Evolutionary conservation across 2,329 filamentous ascomycete species (phyloP).

Genomic region (Ophiognomonia clavigignenti-juglandacearum): DNA sequence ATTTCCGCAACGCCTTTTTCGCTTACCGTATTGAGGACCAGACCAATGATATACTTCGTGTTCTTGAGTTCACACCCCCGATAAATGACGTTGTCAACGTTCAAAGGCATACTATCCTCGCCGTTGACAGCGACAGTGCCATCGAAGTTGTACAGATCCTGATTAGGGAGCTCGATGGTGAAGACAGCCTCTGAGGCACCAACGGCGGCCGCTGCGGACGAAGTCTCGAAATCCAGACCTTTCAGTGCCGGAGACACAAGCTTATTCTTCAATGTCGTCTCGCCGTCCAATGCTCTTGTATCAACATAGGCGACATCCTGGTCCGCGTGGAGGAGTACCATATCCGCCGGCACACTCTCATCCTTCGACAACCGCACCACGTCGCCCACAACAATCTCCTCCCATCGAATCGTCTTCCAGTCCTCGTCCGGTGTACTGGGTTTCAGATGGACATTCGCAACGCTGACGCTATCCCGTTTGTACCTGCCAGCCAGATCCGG

Average conservation of each 20-base stretch:
- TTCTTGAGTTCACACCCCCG: constrained; percentile 79
- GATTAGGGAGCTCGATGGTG: constrained; percentile 68
- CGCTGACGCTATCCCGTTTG: constrained; percentile 1
- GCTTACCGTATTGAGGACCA: constrained; percentile 90
- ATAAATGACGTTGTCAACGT: constrained; percentile 75
- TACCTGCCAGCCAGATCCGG: constrained; percentile 44
- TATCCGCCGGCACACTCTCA: constrained; percentile 72
- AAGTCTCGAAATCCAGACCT: constrained; percentile 53
- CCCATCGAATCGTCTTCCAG: constrained; percentile 24
- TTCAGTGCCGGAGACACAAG: constrained; percentile 54
- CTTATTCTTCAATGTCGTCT: constrained; percentile 74
- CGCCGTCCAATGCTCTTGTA: constrained; percentile 73
- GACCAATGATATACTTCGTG: constrained; percentile 65
- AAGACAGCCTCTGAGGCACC: constrained; percentile 51
- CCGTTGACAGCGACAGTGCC: constrained; percentile 55
- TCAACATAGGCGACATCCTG: constrained; percentile 77
- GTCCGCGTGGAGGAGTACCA: constrained; percentile 68
- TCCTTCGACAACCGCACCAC: constrained; percentile 37
- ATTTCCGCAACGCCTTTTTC: no score
- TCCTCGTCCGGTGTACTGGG: constrained; percentile 50
- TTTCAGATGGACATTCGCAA: no score
- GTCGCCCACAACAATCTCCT: constrained; percentile 18
- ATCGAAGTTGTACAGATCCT: constrained; percentile 71
- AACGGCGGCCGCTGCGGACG: constrained; percentile 48
- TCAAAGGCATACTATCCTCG: constrained; percentile 65